Conservation (phyloP, 805 yeast genomes). For the Sungouiella blattae region DNA sequence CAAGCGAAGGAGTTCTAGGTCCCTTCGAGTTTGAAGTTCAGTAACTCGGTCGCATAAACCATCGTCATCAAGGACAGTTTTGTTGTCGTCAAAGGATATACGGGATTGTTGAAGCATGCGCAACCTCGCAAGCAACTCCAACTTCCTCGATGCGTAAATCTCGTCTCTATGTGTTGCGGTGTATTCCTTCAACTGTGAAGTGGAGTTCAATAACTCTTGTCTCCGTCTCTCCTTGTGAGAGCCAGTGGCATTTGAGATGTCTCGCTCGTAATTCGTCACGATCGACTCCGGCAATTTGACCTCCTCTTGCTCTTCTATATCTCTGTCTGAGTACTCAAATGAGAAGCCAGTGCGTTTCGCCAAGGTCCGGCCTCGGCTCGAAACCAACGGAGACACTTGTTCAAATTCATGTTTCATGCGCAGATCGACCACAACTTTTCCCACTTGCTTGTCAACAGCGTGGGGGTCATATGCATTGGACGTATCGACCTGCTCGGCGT, state of each 20-base stretch:
- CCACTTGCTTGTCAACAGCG: constrained; percentile 3
- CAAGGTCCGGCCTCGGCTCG: constrained; percentile 1
- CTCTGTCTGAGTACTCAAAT: constrained; percentile 1
- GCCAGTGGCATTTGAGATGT: constrained; percentile 15
- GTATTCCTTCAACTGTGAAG: constrained; percentile 17
- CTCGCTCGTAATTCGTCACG: constrained; percentile 7
- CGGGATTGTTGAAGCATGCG: constrained; percentile 23
- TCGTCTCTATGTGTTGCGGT: constrained; percentile 14
- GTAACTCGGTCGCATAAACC: constrained; percentile 23
- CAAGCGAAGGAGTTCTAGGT: constrained; percentile 31
- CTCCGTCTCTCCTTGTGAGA: constrained; percentile 22
- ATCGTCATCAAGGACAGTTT: constrained; percentile 20
- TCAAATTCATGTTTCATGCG: neutral
- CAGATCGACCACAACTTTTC: constrained; percentile 6
- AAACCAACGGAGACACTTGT: constrained; percentile 2
- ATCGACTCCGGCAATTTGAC: neutral
- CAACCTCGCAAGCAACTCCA: constrained; percentile 23
- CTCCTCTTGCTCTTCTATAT: neutral
- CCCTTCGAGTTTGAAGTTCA: constrained; percentile 23
- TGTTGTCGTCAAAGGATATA: constrained; percentile 19
- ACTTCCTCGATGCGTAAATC: constrained; percentile 20
- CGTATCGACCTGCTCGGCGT: constrained; percentile 21
- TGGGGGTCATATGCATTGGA: constrained; percentile 18
- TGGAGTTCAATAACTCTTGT: constrained; percentile 14
- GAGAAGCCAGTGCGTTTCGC: neutral